phyloP scores from a whole-genome alignment of 208 protist genomes.

The Histomonas meleagridis region DNA sequence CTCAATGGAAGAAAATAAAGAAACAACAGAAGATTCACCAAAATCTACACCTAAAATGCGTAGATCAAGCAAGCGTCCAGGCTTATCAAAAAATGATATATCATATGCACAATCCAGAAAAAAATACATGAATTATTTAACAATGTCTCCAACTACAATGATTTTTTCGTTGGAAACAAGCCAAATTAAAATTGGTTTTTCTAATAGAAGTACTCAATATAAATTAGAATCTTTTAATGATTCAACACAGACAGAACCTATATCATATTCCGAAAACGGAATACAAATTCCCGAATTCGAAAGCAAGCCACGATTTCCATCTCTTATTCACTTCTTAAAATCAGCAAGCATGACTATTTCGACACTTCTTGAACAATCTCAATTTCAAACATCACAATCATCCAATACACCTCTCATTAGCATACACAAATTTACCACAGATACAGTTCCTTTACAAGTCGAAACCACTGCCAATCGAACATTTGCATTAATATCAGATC shows the following conservation, averaged over 20 bases:
- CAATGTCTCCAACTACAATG: background rate
- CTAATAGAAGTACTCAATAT: background rate
- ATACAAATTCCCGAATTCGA: background rate
- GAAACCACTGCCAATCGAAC: background rate
- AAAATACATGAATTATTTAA: background rate
- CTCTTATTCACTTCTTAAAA: slow-evolving; percentile 12
- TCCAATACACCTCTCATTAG: background rate
- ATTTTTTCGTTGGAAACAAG: background rate
- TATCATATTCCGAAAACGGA: background rate
- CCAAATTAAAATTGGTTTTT: background rate
- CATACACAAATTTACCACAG: background rate
- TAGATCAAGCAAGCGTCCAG: no score
- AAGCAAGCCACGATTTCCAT: background rate
- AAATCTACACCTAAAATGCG: no score
- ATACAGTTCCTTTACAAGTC: background rate
- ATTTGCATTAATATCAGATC: background rate
- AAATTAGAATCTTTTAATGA: background rate
- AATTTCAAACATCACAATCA: background rate
- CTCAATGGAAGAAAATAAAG: no score
- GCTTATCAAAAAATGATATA: background rate
- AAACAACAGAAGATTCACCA: no score
- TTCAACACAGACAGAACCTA: background rate
- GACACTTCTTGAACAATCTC: background rate
- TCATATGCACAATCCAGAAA: background rate
- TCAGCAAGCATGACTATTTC: background rate